A percentile compares a stretch with the other conserved stretches of the same genome.
Evolutionary conservation across 352 stramenopile genomes (phyloP).

Genomic region (Pythium grandisporangium): DNA sequence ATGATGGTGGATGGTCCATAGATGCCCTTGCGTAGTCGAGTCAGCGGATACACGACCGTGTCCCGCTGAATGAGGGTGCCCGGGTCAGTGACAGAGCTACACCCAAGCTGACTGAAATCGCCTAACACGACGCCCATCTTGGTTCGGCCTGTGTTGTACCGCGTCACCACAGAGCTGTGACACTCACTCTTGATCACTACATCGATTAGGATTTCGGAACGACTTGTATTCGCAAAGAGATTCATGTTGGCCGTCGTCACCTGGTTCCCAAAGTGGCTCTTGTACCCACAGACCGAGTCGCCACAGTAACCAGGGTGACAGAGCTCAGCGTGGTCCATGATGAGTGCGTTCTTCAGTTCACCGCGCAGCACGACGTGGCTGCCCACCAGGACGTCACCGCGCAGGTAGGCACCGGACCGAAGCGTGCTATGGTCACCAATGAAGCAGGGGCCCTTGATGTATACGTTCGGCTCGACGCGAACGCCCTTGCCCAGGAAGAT

Average conservation of each 20-base stretch:
- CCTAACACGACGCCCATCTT: constrained; percentile 70
- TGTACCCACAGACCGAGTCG: constrained; percentile 63
- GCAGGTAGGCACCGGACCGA: constrained; percentile 57
- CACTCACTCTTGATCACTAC: too few relatives aligned
- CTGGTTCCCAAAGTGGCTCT: constrained; percentile 80
- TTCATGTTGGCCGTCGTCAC: constrained; percentile 72
- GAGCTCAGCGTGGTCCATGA: constrained; percentile 66
- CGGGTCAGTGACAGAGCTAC: constrained; percentile 60
- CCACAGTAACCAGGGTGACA: constrained; percentile 68
- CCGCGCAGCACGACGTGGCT: constrained; percentile 49
- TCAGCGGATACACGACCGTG: constrained; percentile 61
- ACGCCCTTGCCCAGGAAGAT: constrained; percentile 54
- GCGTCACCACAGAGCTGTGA: constrained; percentile 17
- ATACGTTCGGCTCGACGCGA: constrained; percentile 56
- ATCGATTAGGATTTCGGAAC: constrained; percentile 15
- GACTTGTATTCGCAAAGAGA: constrained; percentile 20
- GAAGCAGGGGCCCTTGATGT: constrained; percentile 68
- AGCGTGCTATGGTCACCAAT: constrained; percentile 53
- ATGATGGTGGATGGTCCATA: constrained; percentile 61
- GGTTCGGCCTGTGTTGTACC: constrained; percentile 51
- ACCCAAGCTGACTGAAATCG: constrained; percentile 63
- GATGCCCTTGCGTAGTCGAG: constrained; percentile 46
- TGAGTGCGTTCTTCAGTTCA: constrained; percentile 64
- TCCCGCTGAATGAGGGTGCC: constrained; percentile 51
- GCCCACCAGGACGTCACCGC: constrained; percentile 56